These are phyloP conservation scores for Zygoascus flipseniorum DNA, from an alignment of 805 yeast genomes.

Conservation along the genomic window DNA sequence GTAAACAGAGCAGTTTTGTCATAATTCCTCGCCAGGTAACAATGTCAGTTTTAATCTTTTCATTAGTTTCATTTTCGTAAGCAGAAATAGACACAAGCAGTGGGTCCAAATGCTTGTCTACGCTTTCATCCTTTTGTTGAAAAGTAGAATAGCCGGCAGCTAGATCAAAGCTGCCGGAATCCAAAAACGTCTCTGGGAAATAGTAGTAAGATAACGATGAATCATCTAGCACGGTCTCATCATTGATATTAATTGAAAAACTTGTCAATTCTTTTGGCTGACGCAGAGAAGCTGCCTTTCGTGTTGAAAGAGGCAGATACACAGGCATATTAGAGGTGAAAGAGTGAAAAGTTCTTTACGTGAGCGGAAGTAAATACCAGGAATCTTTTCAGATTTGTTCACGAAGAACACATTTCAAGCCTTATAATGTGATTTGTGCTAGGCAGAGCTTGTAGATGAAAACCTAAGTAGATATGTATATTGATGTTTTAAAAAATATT, in stretches of 20 bases:
- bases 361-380: too few species aligned
- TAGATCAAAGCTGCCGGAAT: slow-evolving; percentile 44
- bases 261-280: slow-evolving; percentile 79
- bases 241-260: slow-evolving; percentile 52
- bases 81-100: slow-evolving; percentile 46
- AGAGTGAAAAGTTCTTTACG: too few species aligned
- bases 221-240: slow-evolving; percentile 37
- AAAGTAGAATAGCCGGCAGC: slow-evolving; percentile 56
- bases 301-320: slow-evolving; percentile 15
- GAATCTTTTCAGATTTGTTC: too few species aligned
- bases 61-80: slow-evolving; percentile 41
- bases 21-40: slow-evolving; percentile 81
- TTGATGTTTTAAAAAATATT: too few species aligned
- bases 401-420: too few species aligned
- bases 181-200: slow-evolving; percentile 66
- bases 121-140: slow-evolving; percentile 41
- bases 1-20: slow-evolving; percentile 62
- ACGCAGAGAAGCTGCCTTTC: slow-evolving; percentile 48
- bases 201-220: slow-evolving; percentile 63
- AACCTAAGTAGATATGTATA: too few species aligned
- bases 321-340: not conserved
- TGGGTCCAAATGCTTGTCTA: slow-evolving; percentile 43
- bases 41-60: slow-evolving; percentile 52
- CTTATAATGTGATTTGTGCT: too few species aligned
- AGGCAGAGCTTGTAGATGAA: too few species aligned